Evolutionary conservation across 768 basidiomycete species (phyloP).

Genomic region (Tricholoma sp.): DNA sequence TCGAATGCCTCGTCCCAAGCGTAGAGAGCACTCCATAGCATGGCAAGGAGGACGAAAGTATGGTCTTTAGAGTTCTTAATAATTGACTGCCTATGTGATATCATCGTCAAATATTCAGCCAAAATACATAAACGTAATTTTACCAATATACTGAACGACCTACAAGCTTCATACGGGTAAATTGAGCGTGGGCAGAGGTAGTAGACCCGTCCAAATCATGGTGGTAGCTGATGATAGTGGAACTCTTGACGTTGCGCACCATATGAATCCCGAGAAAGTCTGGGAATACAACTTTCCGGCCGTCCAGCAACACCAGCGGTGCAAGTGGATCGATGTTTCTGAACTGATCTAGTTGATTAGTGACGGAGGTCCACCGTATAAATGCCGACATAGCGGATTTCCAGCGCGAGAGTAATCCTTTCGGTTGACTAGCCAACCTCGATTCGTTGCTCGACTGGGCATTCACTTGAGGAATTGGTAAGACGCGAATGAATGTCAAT

Average conservation of each 20-base stretch:
- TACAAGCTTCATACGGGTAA: neutral
- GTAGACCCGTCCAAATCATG: neutral
- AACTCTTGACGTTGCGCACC: neutral
- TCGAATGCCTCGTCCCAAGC: neutral
- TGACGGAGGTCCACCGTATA: too few relatives aligned
- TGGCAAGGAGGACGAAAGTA: neutral
- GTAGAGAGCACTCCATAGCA: neutral
- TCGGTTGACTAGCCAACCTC: too few relatives aligned
- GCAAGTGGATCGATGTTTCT: too few relatives aligned
- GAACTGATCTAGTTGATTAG: too few relatives aligned
- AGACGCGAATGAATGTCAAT: too few relatives aligned
- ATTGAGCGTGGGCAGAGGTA: neutral
- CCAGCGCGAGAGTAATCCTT: too few relatives aligned
- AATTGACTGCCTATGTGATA: conserved; percentile 6
- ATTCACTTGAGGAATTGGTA: too few relatives aligned
- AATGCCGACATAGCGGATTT: too few relatives aligned
- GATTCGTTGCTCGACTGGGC: too few relatives aligned
- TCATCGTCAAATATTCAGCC: neutral
- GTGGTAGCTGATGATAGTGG: neutral
- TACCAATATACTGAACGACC: neutral
- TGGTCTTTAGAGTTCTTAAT: conserved; percentile 8
- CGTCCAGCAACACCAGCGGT: too few relatives aligned
- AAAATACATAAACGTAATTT: neutral
- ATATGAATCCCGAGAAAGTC: neutral
- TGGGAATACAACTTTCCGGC: too few relatives aligned